These are phyloP conservation scores for Aegilops umbellulata DNA, from an alignment of 176 grass and related monocot species.

Conservation along the genomic window DNA sequence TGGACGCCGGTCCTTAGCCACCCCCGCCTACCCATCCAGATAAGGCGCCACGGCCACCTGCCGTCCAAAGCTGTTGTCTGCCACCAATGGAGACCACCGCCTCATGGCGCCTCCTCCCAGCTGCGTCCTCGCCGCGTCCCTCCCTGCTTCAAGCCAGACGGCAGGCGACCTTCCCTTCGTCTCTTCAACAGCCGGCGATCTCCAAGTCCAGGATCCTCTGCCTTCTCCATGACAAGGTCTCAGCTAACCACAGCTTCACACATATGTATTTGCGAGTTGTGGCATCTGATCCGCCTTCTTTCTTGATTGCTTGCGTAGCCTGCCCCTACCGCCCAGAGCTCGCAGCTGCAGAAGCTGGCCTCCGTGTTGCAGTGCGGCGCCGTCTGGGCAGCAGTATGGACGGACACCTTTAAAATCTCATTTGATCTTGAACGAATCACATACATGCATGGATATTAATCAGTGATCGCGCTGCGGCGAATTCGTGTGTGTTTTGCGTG, in stretches of 20 bases:
- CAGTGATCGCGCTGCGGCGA: background rate
- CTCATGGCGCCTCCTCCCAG: constrained; percentile 46
- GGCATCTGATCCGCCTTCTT: background rate
- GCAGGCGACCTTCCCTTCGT: background rate
- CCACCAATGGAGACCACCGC: constrained; percentile 28
- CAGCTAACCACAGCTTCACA: background rate
- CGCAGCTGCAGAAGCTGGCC: constrained; percentile 47
- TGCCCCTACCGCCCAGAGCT: background rate
- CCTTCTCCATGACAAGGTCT: constrained; percentile 49
- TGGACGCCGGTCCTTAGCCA: background rate
- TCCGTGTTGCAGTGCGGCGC: constrained; percentile 52
- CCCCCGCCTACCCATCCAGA: constrained; percentile 2
- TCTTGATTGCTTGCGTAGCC: background rate
- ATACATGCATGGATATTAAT: background rate
- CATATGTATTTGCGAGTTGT: background rate
- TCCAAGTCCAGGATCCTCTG: constrained; percentile 45
- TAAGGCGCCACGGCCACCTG: constrained; percentile 22
- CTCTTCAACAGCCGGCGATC: background rate
- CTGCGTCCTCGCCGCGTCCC: constrained; percentile 10
- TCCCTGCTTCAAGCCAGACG: background rate
- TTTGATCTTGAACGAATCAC: background rate
- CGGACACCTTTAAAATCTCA: background rate
- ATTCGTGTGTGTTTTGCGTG: background rate
- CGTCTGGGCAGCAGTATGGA: constrained; percentile 58
- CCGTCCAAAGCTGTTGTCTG: background rate